These are phyloP conservation scores for Ramalina peruviana DNA, from an alignment of 495 filamentous ascomycete genomes.

Conservation along the genomic window DNA sequence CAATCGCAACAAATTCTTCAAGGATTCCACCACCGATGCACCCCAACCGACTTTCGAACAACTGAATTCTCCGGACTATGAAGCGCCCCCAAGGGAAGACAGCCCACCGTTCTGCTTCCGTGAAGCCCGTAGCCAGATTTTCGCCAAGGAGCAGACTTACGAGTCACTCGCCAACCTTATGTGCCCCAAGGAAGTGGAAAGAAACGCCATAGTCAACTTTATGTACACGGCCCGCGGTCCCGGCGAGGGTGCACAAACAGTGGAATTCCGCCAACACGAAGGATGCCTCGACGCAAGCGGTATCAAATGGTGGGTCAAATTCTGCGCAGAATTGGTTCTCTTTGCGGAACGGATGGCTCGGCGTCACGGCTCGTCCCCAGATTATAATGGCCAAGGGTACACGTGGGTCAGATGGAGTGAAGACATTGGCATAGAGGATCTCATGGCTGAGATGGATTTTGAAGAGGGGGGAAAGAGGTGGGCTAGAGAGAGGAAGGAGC, in stretches of 20 bases:
- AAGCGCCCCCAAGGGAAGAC: background rate
- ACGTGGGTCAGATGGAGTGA: slow-evolving; percentile 1
- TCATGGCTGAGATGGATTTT: slow-evolving; percentile 6
- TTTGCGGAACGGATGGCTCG: slow-evolving; percentile 8
- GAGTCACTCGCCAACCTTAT: slow-evolving; percentile 3
- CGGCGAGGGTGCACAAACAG: background rate
- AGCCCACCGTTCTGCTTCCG: background rate
- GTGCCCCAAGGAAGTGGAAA: background rate
- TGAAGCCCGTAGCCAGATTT: slow-evolving; percentile 1
- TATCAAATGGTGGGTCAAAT: slow-evolving; percentile 19
- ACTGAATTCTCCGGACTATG: background rate
- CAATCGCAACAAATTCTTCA: slow-evolving; percentile 3
- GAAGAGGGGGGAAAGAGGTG: slow-evolving; percentile 2
- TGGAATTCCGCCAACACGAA: slow-evolving; percentile 31
- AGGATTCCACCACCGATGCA: background rate
- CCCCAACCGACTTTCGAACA: background rate
- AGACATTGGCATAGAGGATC: slow-evolving; percentile 4
- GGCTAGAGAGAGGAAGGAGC: background rate
- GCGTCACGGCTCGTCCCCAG: background rate
- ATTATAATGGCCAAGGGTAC: background rate
- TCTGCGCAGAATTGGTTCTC: slow-evolving; percentile 20
- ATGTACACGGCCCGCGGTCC: slow-evolving; percentile 1
- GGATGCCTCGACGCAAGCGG: slow-evolving; percentile 21
- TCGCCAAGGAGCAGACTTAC: background rate
- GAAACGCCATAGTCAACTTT: slow-evolving; percentile 4